Evolutionary conservation across 2,329 filamentous ascomycete genomes (phyloP).

Genomic region (Teratosphaeriaceae sp.): DNA sequence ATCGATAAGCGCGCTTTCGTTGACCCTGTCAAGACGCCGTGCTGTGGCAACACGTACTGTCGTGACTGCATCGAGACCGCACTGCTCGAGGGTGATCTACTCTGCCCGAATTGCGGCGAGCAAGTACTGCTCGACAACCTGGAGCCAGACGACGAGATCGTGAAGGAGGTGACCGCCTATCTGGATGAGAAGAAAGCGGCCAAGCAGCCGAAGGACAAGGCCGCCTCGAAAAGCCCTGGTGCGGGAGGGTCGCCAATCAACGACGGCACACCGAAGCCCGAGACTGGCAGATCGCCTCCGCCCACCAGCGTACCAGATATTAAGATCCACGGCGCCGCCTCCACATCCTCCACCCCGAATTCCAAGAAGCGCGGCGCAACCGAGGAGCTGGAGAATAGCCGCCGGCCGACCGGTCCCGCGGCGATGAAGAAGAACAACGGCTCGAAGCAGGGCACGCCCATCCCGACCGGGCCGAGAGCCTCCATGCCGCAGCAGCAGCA

Average conservation of each 20-base stretch:
- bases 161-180: constrained; percentile 78
- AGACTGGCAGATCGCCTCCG: constrained; percentile 14
- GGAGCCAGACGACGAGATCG: constrained; percentile 43
- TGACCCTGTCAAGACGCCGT: constrained; percentile 98
- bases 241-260: too few species aligned
- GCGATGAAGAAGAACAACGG: constrained; percentile 38
- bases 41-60: constrained; percentile 97
- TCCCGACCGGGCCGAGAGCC: constrained; percentile 22
- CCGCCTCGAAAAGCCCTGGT: constrained; percentile 32
- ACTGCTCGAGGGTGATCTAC: constrained; percentile 95
- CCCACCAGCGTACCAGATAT: constrained; percentile 18
- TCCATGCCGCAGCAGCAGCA: constrained; percentile 7
- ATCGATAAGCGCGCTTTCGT: constrained; percentile 98
- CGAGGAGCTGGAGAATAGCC: constrained; percentile 48
- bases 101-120: constrained; percentile 88
- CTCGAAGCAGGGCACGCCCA: constrained; percentile 28
- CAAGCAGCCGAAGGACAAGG: constrained; percentile 38
- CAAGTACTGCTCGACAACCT: constrained; percentile 51
- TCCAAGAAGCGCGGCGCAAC: constrained; percentile 80
- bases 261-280: constrained; percentile 12
- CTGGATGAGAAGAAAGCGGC: constrained; percentile 47
- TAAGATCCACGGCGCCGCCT: constrained; percentile 25
- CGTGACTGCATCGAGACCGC: constrained; percentile 99
- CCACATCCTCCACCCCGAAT: constrained; percentile 30
- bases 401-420: constrained; percentile 38